phyloP scores from a whole-genome alignment of 352 stramenopile species.

The Phytopythium mirpurense region DNA sequence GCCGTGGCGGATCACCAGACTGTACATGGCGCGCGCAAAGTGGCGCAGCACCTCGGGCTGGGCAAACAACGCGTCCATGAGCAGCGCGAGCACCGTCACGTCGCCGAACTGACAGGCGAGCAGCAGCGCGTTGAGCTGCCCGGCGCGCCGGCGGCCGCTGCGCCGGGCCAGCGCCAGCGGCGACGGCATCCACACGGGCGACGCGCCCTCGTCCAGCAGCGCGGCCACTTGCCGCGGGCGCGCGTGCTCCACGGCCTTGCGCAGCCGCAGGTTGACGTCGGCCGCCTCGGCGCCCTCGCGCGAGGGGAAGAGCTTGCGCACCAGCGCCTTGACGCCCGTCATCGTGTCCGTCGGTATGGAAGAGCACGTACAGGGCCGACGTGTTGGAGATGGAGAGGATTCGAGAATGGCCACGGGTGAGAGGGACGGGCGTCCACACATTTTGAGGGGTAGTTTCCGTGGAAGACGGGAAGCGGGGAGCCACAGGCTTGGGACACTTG shows the following conservation, averaged over 20 bases:
- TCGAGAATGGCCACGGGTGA: not conserved
- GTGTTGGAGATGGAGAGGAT: too few species aligned
- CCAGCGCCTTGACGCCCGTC: constrained; percentile 35
- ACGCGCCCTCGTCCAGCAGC: constrained; percentile 51
- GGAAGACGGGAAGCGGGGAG: not conserved
- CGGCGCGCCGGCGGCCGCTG: constrained; percentile 9
- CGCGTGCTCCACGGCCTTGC: constrained; percentile 40
- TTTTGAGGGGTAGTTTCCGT: not conserved
- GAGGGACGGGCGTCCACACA: constrained; percentile 1
- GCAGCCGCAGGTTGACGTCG: constrained; percentile 40
- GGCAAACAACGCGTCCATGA: constrained; percentile 58
- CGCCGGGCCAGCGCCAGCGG: constrained; percentile 12
- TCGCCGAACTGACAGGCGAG: constrained; percentile 52
- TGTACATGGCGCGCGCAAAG: constrained; percentile 67
- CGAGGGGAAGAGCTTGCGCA: constrained; percentile 46
- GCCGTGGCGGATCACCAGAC: constrained; percentile 47
- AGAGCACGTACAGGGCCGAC: too few species aligned
- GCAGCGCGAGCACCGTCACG: constrained; percentile 40
- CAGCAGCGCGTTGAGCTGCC: constrained; percentile 49
- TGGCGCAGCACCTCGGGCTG: constrained; percentile 31
- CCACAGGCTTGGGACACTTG: constrained; percentile 1
- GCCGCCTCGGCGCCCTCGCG: constrained; percentile 9
- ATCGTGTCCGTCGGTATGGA: constrained; percentile 16
- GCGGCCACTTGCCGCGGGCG: constrained; percentile 45
- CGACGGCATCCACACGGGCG: constrained; percentile 43